Percentiles rank a stretch among this genome's conserved stretches.
phyloP scores from a whole-genome alignment of 2,329 filamentous ascomycete genomes.

The Penicillium griseofulvum region DNA sequence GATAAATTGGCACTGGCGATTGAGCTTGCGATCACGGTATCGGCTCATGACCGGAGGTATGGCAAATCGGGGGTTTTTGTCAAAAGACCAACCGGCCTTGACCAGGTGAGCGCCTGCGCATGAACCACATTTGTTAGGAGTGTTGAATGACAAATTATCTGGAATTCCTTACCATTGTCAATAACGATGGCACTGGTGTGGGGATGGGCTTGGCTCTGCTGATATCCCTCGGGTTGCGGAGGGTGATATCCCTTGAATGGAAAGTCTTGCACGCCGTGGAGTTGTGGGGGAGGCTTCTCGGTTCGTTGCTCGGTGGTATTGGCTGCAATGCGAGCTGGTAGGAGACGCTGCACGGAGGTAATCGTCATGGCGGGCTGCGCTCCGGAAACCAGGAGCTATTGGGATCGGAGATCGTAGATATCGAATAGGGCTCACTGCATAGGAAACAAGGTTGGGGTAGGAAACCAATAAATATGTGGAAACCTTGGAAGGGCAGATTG shows the following conservation, averaged over 20 bases:
- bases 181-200: constrained; percentile 81
- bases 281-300: constrained; percentile 54
- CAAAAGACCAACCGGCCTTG: constrained; percentile 95
- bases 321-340: constrained; percentile 39
- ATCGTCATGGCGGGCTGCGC: constrained; percentile 43
- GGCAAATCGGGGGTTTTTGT: constrained; percentile 72
- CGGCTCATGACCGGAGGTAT: constrained; percentile 90
- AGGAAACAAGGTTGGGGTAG: background rate
- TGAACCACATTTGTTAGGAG: background rate
- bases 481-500: background rate
- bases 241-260: constrained; percentile 60
- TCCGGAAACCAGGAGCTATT: constrained; percentile 24
- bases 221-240: constrained; percentile 66
- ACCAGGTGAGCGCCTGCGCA: constrained; percentile 77
- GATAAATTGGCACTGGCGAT: constrained; percentile 87
- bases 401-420: constrained; percentile 10
- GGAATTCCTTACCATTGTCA: constrained; percentile 76
- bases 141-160: background rate
- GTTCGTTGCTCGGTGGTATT: constrained; percentile 48
- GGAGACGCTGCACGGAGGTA: constrained; percentile 38
- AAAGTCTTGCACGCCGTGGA: constrained; percentile 56
- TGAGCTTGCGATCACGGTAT: constrained; percentile 90
- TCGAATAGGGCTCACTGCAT: constrained; percentile 15
- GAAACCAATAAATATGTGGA: background rate
- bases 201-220: constrained; percentile 60